These are phyloP conservation scores for Boletus semigastroideus DNA, from an alignment of 1,284 basidiomycete genomes.

Conservation along the genomic window DNA sequence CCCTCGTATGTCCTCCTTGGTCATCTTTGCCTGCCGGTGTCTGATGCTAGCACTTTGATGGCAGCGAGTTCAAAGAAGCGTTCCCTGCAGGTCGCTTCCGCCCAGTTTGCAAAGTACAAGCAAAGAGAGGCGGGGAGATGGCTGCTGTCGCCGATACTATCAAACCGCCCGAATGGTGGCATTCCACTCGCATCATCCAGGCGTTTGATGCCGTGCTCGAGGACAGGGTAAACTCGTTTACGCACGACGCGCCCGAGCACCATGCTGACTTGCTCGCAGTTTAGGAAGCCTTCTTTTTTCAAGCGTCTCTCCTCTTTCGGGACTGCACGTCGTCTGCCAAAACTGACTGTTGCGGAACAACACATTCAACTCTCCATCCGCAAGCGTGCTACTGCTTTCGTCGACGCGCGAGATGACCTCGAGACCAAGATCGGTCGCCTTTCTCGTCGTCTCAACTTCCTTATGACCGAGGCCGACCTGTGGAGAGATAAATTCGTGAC, in stretches of 20 bases:
- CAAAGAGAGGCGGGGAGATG: conserved; percentile 76
- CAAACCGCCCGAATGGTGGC: conserved; percentile 90
- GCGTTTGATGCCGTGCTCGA: conserved; percentile 87
- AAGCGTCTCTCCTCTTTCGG: conserved; percentile 83
- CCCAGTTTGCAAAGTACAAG: conserved; percentile 81
- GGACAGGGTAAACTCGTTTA: conserved; percentile 62
- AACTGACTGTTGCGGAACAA: conserved; percentile 77
- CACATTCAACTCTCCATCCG: conserved; percentile 84
- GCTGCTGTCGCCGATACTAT: conserved; percentile 82
- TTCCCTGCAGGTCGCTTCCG: conserved; percentile 89
- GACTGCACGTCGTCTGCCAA: conserved; percentile 66
- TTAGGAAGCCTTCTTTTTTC: conserved; percentile 86
- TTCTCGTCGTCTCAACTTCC: conserved; percentile 80
- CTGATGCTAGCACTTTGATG: conserved; percentile 8
- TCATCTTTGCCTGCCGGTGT: not conserved
- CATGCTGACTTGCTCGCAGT: conserved; percentile 43
- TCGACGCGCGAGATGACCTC: conserved; percentile 88
- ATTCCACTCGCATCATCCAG: conserved; percentile 82
- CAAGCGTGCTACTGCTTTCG: conserved; percentile 87
- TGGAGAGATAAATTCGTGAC: conserved; percentile 92
- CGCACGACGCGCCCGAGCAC: not conserved
- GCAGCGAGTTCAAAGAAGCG: conserved; percentile 90
- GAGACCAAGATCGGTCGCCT: conserved; percentile 88
- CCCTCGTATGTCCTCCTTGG: conserved; percentile 52
- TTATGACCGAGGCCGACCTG: conserved; percentile 87